Conservation (phyloP, 257 asterid species). For the Nyctanthes arbortristis region DNA sequence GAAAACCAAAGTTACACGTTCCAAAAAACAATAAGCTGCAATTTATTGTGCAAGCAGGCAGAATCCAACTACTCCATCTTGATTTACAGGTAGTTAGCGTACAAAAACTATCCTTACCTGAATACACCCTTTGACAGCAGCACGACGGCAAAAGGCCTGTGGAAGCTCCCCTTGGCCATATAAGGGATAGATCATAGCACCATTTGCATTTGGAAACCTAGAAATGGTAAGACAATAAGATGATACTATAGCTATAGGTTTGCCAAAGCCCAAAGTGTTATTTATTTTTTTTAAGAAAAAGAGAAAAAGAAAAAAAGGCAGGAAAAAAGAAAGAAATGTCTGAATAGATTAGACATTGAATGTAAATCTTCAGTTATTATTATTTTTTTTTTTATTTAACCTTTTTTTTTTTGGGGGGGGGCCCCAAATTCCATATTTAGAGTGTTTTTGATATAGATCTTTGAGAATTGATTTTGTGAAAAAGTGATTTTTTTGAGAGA, state of each 20-base stretch:
- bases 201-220: slow-evolving; percentile 87
- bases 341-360: no score
- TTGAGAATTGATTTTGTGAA: no score
- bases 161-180: slow-evolving; percentile 96
- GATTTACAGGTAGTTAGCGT: slow-evolving; percentile 13
- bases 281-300: no score
- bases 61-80: slow-evolving; percentile 6
- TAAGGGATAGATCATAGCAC: slow-evolving; percentile 90
- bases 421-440: no score
- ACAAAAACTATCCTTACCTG: slow-evolving; percentile 51
- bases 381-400: no score
- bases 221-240: slow-evolving; percentile 13
- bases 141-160: slow-evolving; percentile 96
- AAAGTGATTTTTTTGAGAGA: no score
- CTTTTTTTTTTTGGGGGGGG: no score
- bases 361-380: no score
- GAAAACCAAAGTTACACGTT: neutral
- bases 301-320: neutral
- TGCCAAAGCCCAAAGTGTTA: no score
- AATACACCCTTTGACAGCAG: slow-evolving; percentile 96
- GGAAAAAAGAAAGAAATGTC: neutral
- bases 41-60: slow-evolving; percentile 14
- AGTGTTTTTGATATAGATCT: no score
- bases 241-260: neutral
- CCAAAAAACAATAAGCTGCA: neutral